Evolutionary conservation across 495 filamentous ascomycete species (phyloP).

Genomic region (Penicillium turbatum): DNA sequence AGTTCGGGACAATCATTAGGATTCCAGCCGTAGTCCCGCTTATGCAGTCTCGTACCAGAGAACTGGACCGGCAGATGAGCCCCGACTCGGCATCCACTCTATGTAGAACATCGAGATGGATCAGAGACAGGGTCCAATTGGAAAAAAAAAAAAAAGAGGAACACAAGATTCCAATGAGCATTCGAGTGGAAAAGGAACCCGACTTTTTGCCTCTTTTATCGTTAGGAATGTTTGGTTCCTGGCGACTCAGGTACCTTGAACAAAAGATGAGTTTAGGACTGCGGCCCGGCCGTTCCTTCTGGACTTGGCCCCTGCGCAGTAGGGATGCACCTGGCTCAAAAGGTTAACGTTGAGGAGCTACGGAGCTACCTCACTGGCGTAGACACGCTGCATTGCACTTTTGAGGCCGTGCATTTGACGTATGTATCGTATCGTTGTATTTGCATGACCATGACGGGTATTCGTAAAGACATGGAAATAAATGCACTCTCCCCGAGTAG

Average conservation of each 20-base stretch:
- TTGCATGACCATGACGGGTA: background rate
- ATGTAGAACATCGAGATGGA: background rate
- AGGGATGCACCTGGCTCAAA: conserved; percentile 13
- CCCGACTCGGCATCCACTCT: conserved; percentile 1
- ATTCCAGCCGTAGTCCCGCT: conserved; percentile 14
- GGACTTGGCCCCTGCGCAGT: conserved; percentile 9
- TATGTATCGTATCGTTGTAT: background rate
- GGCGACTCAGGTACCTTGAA: conserved; percentile 7
- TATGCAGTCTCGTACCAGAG: conserved; percentile 1
- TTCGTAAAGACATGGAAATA: no score
- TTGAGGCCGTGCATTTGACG: background rate
- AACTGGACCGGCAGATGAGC: background rate
- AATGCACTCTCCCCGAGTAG: no score
- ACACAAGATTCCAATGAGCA: background rate
- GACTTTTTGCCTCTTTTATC: background rate
- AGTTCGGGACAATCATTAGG: conserved; percentile 20
- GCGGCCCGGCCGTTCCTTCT: conserved; percentile 1
- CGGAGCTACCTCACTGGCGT: background rate
- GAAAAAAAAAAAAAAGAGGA: background rate
- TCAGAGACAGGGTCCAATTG: background rate
- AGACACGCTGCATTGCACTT: no score
- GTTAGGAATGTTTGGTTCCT: conserved; percentile 4
- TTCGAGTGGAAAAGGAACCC: conserved; percentile 1
- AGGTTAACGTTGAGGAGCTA: conserved; percentile 10
- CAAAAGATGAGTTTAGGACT: background rate